Base-by-base conservation (phyloP, 352 stramenopile species). In the Blastocystis sp. region DNA sequence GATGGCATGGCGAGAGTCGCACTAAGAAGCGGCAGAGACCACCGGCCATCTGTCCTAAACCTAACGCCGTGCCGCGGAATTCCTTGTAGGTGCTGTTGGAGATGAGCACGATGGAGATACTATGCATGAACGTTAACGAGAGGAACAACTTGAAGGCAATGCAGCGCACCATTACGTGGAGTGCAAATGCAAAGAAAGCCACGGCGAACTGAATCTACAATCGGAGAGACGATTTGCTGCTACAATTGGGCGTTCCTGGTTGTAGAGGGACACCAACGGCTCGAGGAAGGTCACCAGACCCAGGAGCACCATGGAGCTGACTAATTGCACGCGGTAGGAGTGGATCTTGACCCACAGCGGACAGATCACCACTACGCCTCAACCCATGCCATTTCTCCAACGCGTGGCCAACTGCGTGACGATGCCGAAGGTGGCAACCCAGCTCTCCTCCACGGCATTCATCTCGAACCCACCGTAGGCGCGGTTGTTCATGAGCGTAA, bases 21-120 rank as follows among this genome's bases (percentile, higher is more conserved):
- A 88, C 78, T 11, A 88, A 19, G 62, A 88, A 88, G 7, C 78
- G 78, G 28, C 23, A 76, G 11, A 88, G 11, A 28, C 43, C 41
- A 14, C 14, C 61, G 23, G 53, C 40, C 14, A 88, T 28, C 43
- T 88, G 78, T 38, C 78, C 78, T 21, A 88, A 19, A 60, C 78
- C 78, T 14, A 79, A 21, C 9, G 48, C 78, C 10, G 64, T 71
- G 1, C 56, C 67, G 38, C 78, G 64, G 52, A 88, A 88, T 23
- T 88, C 67, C 43, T 76, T 79, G 62, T 69, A 88, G 3, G 53
- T 78, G 43, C 64, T 79, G 34, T 88, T 88, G 1, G 78, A 78
- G 60, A 88, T 88, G 40, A 88, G 67, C 10, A 78, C 60, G n/a
- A 88, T 76, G 45, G 7, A 78, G 0, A 76, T 4, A 61, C 67